phyloP scores from a whole-genome alignment of 768 basidiomycete species.

The Leucosporidium creatinivorum region DNA sequence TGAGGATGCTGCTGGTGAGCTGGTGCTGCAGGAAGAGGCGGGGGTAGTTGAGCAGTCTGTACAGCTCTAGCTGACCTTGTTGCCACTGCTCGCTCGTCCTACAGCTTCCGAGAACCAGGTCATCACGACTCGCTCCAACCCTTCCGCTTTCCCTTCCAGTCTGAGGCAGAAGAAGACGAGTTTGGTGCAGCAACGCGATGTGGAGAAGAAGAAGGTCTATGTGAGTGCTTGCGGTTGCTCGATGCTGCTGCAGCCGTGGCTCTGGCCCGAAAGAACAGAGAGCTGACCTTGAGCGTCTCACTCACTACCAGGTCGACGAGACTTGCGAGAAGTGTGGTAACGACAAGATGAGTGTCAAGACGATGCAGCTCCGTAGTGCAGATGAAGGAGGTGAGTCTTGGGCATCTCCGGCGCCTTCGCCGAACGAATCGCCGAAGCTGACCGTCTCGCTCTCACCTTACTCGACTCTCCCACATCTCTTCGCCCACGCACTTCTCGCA shows the following conservation, averaged over 20 bases:
- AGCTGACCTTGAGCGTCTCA: neutral
- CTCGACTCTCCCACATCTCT: too few relatives aligned
- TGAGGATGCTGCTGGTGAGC: conserved; percentile 60
- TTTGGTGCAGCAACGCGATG: conserved; percentile 54
- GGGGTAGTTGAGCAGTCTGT: neutral
- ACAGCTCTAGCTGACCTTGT: neutral
- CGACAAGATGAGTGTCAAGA: conserved; percentile 29
- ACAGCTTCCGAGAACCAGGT: conserved; percentile 86
- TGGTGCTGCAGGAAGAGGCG: neutral
- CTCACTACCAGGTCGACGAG: conserved; percentile 63
- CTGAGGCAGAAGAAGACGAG: conserved; percentile 83
- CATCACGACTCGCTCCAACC: conserved; percentile 81
- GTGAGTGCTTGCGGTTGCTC: neutral
- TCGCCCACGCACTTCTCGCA: too few relatives aligned
- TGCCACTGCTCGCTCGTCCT: neutral
- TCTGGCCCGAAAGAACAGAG: too few relatives aligned
- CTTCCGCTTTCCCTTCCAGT: conserved; percentile 87
- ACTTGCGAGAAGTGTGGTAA: conserved; percentile 57
- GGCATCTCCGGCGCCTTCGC: too few relatives aligned
- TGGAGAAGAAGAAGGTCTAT: conserved; percentile 39
- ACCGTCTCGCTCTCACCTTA: too few relatives aligned
- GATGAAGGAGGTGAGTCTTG: conserved; percentile 28
- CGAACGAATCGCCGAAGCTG: too few relatives aligned
- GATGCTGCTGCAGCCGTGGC: too few relatives aligned
- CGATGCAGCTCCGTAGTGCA: conserved; percentile 31